Percentiles rank a stretch among this genome's conserved stretches.
Conservation (phyloP, 495 filamentous ascomycete species). For the Talaromyces ruber region DNA sequence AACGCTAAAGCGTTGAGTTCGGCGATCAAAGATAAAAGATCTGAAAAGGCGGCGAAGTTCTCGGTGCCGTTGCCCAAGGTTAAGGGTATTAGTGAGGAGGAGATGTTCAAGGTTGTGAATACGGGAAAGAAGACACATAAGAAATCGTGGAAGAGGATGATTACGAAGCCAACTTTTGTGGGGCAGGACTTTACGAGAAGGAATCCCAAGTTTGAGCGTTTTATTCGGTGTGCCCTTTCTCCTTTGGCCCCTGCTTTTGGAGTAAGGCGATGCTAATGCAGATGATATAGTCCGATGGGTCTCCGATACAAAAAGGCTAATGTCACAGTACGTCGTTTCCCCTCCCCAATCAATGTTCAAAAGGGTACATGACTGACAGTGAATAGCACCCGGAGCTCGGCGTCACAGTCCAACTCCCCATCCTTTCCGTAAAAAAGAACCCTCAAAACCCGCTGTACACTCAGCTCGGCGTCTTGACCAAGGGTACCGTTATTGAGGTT, state of each 20-base stretch:
- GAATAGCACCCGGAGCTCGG: constrained; percentile 61
- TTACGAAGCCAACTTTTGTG: constrained; percentile 88
- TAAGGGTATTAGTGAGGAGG: constrained; percentile 86
- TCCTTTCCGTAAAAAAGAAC: constrained; percentile 96
- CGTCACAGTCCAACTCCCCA: constrained; percentile 88
- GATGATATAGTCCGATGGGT: constrained; percentile 53
- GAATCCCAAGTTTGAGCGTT: constrained; percentile 91
- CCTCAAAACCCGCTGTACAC: constrained; percentile 93
- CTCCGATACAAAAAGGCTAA: constrained; percentile 91
- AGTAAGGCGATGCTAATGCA: constrained; percentile 50
- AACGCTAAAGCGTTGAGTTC: constrained; percentile 82
- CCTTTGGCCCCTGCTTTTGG: constrained; percentile 37
- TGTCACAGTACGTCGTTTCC: constrained; percentile 50
- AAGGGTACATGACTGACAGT: background rate
- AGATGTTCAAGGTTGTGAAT: constrained; percentile 97
- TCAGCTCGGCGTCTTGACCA: constrained; percentile 86
- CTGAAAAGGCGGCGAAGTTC: constrained; percentile 94
- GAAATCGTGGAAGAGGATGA: constrained; percentile 90
- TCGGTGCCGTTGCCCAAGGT: constrained; percentile 91
- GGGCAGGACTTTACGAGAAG: constrained; percentile 85
- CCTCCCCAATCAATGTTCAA: background rate
- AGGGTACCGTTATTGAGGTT: constrained; percentile 92
- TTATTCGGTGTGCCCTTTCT: constrained; percentile 38
- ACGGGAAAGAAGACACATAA: constrained; percentile 78
- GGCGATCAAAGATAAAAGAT: constrained; percentile 82